Conservation (phyloP, 352 stramenopile genomes). For the Phytophthora vignae region DNA sequence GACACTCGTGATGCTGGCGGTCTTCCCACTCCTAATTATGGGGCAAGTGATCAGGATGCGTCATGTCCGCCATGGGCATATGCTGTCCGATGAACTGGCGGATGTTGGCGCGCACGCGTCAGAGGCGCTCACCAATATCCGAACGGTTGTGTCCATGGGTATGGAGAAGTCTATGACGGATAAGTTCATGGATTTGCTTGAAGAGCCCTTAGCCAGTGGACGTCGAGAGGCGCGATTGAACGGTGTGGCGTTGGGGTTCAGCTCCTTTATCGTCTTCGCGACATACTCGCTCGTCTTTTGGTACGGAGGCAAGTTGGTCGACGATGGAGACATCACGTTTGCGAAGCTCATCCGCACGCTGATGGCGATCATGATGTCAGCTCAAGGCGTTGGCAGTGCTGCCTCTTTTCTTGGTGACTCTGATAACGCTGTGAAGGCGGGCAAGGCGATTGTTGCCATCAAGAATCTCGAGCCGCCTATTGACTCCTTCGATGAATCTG, state of each 20-base stretch:
- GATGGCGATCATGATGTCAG: constrained; percentile 56
- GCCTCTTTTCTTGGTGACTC: constrained; percentile 41
- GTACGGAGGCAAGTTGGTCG: constrained; percentile 57
- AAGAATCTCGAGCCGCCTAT: constrained; percentile 41
- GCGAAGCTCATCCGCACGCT: constrained; percentile 55
- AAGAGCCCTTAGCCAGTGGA: constrained; percentile 36
- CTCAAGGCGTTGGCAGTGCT: constrained; percentile 38
- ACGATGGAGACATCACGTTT: constrained; percentile 49
- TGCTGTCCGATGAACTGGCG: constrained; percentile 29
- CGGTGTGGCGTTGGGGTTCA: constrained; percentile 69
- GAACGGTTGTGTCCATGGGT: constrained; percentile 50
- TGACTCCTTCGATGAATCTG: constrained; percentile 44
- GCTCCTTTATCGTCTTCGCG: constrained; percentile 58
- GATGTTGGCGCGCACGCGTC: constrained; percentile 50
- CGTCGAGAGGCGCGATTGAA: constrained; percentile 41
- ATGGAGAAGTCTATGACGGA: constrained; percentile 31
- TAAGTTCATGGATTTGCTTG: constrained; percentile 36
- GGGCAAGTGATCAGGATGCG: constrained; percentile 41
- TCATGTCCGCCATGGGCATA: constrained; percentile 33
- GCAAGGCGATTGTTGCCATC: constrained; percentile 39
- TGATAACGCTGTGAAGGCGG: constrained; percentile 76
- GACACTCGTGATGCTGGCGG: constrained; percentile 64
- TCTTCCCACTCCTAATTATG: constrained; percentile 69
- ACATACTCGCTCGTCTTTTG: constrained; percentile 66
- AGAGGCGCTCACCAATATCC: constrained; percentile 52